phyloP scores from a whole-genome alignment of 257 asterid genomes.

The Hygrophila difformis region DNA sequence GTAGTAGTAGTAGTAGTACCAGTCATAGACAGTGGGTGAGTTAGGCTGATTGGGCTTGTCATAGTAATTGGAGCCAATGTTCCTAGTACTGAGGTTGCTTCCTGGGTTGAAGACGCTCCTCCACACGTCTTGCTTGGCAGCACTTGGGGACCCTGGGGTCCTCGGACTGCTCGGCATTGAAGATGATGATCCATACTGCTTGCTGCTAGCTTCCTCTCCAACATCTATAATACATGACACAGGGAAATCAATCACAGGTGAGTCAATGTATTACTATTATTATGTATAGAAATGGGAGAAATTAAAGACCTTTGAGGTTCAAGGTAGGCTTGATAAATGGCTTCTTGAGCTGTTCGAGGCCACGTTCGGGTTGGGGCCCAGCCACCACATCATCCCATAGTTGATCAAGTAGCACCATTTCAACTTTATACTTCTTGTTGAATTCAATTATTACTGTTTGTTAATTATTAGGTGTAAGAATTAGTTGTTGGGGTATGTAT shows the following conservation, averaged over 20 bases:
- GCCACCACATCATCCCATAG: conserved; percentile 92
- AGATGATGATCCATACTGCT: conserved; percentile 41
- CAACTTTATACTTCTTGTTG: not conserved
- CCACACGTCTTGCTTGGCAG: conserved; percentile 78
- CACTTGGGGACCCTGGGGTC: conserved; percentile 59
- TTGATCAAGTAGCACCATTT: conserved; percentile 75
- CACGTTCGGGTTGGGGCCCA: conserved; percentile 83
- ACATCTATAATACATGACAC: conserved; percentile 23
- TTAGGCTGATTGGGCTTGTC: conserved; percentile 89
- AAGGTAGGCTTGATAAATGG: conserved; percentile 31
- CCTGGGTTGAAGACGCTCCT: conserved; percentile 98
- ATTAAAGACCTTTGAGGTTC: conserved; percentile 32
- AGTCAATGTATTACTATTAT: not conserved
- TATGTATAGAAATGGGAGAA: too few species aligned
- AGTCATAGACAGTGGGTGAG: conserved; percentile 93
- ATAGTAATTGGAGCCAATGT: conserved; percentile 57
- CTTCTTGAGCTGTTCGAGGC: conserved; percentile 74
- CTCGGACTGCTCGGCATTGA: conserved; percentile 52
- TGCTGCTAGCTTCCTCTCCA: conserved; percentile 35
- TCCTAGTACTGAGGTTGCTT: conserved; percentile 70
- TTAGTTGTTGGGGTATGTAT: too few species aligned
- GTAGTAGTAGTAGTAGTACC: conserved; percentile 27
- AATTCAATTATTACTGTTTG: too few species aligned
- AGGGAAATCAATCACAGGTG: not conserved
- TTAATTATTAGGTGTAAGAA: too few species aligned